phyloP scores from a whole-genome alignment of 306 rosid species.

The Biancaea sappan region DNA sequence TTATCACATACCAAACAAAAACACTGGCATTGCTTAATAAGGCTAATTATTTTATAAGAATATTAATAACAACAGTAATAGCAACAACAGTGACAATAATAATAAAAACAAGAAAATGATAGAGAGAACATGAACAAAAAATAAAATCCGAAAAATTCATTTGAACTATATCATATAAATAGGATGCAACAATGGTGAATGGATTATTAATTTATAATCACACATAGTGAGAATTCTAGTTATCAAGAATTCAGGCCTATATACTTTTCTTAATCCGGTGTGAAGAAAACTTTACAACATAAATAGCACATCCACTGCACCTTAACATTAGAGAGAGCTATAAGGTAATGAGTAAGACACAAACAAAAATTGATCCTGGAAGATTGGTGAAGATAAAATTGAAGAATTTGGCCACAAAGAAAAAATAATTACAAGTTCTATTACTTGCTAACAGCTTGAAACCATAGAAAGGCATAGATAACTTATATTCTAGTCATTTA shows the following conservation, averaged over 20 bases:
- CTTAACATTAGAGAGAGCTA: background rate
- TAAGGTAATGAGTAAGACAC: background rate
- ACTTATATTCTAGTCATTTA: background rate
- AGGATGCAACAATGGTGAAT: background rate
- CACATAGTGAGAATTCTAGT: background rate
- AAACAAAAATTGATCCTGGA: background rate
- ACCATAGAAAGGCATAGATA: background rate
- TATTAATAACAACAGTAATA: too few relatives aligned
- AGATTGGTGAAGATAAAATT: background rate
- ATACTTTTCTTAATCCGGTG: background rate
- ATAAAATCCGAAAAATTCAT: constrained; percentile 16
- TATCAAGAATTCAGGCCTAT: background rate
- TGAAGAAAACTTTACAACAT: background rate
- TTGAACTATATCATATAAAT: constrained; percentile 26
- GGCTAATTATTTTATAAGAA: too few relatives aligned
- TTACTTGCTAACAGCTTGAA: background rate
- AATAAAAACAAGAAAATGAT: constrained; percentile 3
- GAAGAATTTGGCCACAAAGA: background rate
- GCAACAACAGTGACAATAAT: too few relatives aligned
- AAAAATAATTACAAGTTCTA: background rate
- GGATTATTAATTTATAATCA: background rate
- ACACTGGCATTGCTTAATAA: too few relatives aligned
- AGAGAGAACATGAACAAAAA: constrained; percentile 3
- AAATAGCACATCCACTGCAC: background rate
- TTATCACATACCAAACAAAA: constrained; percentile 1